Conservation (phyloP, 805 yeast genomes). For the Saturnispora mendoncae region DNA sequence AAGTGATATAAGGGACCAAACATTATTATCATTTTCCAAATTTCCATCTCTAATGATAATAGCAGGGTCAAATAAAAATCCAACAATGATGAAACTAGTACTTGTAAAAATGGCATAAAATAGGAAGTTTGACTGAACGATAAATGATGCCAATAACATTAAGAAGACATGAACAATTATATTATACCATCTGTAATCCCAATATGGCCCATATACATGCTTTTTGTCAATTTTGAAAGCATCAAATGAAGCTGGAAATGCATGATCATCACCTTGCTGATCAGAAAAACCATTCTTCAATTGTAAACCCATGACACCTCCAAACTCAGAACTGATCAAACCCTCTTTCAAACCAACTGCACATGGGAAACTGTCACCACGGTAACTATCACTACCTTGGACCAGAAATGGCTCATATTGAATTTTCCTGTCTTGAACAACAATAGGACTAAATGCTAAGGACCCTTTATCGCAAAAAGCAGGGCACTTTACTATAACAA, state of each 20-base stretch:
- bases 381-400: conserved; percentile 66
- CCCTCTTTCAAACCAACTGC: conserved; percentile 90
- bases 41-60: not conserved
- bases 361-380: conserved; percentile 86
- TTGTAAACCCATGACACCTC: conserved; percentile 48
- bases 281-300: conserved; percentile 35
- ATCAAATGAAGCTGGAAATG: conserved; percentile 3
- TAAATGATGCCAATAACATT: not conserved
- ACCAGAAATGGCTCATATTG: conserved; percentile 66
- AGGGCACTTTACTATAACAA: conserved; percentile 64
- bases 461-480: conserved; percentile 69
- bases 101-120: not conserved
- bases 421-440: conserved; percentile 60
- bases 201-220: not conserved
- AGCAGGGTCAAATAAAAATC: conserved; percentile 3
- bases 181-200: not conserved
- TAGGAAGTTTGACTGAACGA: not conserved
- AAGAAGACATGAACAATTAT: not conserved
- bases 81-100: conserved; percentile 1
- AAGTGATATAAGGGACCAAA: conserved; percentile 45
- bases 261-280: not conserved
- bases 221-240: not conserved
- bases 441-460: conserved; percentile 53
- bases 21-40: not conserved
- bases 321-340: conserved; percentile 56